Base-by-base conservation (phyloP, 345 rosid species). In the Murraya koenigii region DNA sequence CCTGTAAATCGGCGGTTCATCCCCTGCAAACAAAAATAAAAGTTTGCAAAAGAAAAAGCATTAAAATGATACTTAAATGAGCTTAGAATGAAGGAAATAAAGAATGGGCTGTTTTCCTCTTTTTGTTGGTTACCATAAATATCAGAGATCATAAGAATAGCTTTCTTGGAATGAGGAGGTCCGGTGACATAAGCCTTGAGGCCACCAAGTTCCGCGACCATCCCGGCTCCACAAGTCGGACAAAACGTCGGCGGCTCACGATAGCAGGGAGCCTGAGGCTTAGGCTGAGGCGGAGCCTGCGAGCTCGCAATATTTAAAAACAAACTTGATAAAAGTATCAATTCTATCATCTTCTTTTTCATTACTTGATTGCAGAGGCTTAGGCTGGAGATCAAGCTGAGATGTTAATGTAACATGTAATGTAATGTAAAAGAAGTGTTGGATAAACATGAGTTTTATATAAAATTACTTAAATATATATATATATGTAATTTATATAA, bases 131-230 rank as follows among this genome's bases (percentile, higher is more conserved):
- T 76, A 89, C 92, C 92, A 70, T 77, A 89, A 72, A 83, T 32
- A 82, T 95, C 97, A 70, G 95, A 85, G 41, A 90, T 26, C 74
- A 95, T 89, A 81, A 95, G 77, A 78, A 93, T 41, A 49, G 94
- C 92, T 38, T 54, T 78, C 74, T 87, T 88, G 86, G 93, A 89
- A 38, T 87, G 81, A 7, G 82, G 58, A 76, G 94, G 84, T 52
- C 96, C 97, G 22, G 90, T 71, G 85, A 92, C 82, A 81, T 95
- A 93, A 14, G 88, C 83, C 49, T 88, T 81, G 65, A 95, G 89
- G 66, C 94, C 94, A 33, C 87, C 96, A 2, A 93, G 69, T 44
- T 88, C 79, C 81, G 90, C 85, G 4, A 88, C 92, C 28, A 81
- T 84, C 10, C 99, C 98, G 19, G 79, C 85, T 49, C 97, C 98